These are phyloP conservation scores for Lactarius tabidus DNA, from an alignment of 768 basidiomycete species.

Conservation along the genomic window DNA sequence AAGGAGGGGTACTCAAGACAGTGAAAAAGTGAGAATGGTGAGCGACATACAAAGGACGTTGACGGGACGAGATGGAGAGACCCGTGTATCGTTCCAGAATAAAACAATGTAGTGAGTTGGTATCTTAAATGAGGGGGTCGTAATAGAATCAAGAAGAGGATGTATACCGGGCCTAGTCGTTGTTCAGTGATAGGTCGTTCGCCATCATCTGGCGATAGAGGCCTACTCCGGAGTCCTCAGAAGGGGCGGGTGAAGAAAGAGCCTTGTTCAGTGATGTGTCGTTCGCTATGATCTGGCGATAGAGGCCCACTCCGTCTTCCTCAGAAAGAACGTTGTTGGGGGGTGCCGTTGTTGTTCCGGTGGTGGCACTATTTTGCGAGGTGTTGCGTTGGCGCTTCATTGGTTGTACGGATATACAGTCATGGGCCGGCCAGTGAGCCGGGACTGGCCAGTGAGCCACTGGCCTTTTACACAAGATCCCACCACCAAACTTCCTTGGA, in stretches of 20 bases:
- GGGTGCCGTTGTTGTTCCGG: constrained; percentile 33
- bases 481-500: no score
- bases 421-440: no score
- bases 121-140: constrained; percentile 16
- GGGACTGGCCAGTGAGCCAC: no score
- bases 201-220: constrained; percentile 79
- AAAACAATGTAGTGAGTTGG: constrained; percentile 26
- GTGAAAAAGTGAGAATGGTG: constrained; percentile 15
- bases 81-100: constrained; percentile 27
- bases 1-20: constrained; percentile 21
- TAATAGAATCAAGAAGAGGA: constrained; percentile 29
- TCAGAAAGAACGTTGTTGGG: no score
- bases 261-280: no score
- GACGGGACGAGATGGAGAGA: constrained; percentile 27
- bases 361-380: constrained; percentile 67
- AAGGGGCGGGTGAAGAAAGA: constrained; percentile 67
- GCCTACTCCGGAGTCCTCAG: constrained; percentile 80
- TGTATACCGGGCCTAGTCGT: constrained; percentile 19
- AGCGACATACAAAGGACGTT: constrained; percentile 24
- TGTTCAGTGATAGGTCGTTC: constrained; percentile 64
- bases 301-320: no score
- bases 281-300: no score
- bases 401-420: constrained; percentile 33
- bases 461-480: no score
- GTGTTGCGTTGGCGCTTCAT: constrained; percentile 64